A percentile compares a stretch with the other conserved stretches of the same genome.
These are phyloP conservation scores for Hansenula lynferdii DNA, from an alignment of 1,139 yeast genomes.

Conservation along the genomic window DNA sequence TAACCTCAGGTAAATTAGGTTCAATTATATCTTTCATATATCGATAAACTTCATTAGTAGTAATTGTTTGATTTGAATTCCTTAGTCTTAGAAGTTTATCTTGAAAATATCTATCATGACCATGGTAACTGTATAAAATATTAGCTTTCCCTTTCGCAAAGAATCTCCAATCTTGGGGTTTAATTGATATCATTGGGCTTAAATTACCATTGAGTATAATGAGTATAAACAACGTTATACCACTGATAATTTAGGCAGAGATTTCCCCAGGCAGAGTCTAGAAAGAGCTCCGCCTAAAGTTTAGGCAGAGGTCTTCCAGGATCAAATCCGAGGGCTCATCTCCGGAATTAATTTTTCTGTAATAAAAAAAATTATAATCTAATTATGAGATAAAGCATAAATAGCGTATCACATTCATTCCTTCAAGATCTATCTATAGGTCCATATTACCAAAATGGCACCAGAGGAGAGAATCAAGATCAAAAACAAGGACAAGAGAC, in stretches of 20 bases:
- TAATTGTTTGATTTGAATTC: slow-evolving; percentile 7
- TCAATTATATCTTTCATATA: slow-evolving; percentile 7
- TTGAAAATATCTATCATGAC: slow-evolving; percentile 3
- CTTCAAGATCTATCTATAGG: background rate
- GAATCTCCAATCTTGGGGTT: slow-evolving; percentile 14
- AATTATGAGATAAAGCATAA: too few species aligned
- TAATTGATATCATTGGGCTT: too few species aligned
- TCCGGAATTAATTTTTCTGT: background rate
- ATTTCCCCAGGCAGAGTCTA: too few species aligned
- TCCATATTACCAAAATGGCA: slow-evolving; percentile 16
- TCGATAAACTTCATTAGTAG: slow-evolving; percentile 10
- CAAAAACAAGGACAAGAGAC: slow-evolving; percentile 75
- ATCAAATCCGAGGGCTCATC: slow-evolving; percentile 10
- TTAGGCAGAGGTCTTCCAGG: too few species aligned
- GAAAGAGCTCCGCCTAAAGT: too few species aligned
- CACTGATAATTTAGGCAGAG: too few species aligned
- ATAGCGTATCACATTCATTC: too few species aligned
- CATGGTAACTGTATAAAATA: slow-evolving; percentile 13
- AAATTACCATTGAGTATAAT: too few species aligned
- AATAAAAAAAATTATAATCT: background rate
- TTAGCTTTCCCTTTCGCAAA: slow-evolving; percentile 20
- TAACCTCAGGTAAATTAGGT: slow-evolving; percentile 4
- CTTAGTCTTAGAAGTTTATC: slow-evolving; percentile 16
- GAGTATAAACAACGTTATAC: too few species aligned
- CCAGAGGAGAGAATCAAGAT: slow-evolving; percentile 32